Conservation (phyloP, 352 stramenopile species). For the Phytopythium mirpurense region DNA sequence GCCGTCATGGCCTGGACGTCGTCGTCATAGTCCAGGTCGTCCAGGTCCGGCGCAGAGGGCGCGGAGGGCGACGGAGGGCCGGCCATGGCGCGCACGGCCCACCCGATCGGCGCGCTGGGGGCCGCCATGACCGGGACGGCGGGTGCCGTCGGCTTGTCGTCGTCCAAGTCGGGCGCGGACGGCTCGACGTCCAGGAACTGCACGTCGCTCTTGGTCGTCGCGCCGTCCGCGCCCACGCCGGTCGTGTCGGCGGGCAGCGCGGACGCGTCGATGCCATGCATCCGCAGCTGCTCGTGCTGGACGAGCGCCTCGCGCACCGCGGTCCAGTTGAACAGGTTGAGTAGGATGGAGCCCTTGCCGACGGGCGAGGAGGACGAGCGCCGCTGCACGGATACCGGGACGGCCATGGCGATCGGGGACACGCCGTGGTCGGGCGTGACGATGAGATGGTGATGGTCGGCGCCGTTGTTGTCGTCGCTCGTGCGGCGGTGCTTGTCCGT, state of each 20-base stretch:
- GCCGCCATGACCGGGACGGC: constrained; percentile 22
- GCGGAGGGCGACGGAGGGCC: constrained; percentile 20
- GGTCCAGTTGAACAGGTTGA: constrained; percentile 61
- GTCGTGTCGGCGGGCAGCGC: constrained; percentile 29
- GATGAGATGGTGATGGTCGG: constrained; percentile 13
- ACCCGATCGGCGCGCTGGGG: constrained; percentile 13
- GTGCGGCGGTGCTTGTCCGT: constrained; percentile 8
- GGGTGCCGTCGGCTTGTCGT: constrained; percentile 19
- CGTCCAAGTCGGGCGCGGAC: constrained; percentile 20
- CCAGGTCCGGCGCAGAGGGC: constrained; percentile 25
- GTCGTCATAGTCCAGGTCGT: constrained; percentile 16
- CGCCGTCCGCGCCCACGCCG: constrained; percentile 2
- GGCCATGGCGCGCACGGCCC: constrained; percentile 25
- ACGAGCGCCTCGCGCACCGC: constrained; percentile 45
- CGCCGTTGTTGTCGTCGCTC: constrained; percentile 17
- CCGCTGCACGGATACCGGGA: constrained; percentile 15
- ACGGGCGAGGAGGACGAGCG: not conserved
- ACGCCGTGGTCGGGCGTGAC: constrained; percentile 21
- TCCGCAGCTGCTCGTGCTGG: constrained; percentile 42
- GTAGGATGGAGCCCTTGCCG: constrained; percentile 21
- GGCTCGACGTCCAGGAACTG: constrained; percentile 40
- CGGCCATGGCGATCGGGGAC: constrained; percentile 26
- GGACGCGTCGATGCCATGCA: constrained; percentile 23
- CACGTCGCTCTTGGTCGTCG: constrained; percentile 22
- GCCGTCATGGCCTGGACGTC: constrained; percentile 17